Evolutionary conservation across 2,329 filamentous ascomycete genomes (phyloP), one percentile per base, ranked within the genome.

Genomic region (Aureobasidium uvarum): DNA sequence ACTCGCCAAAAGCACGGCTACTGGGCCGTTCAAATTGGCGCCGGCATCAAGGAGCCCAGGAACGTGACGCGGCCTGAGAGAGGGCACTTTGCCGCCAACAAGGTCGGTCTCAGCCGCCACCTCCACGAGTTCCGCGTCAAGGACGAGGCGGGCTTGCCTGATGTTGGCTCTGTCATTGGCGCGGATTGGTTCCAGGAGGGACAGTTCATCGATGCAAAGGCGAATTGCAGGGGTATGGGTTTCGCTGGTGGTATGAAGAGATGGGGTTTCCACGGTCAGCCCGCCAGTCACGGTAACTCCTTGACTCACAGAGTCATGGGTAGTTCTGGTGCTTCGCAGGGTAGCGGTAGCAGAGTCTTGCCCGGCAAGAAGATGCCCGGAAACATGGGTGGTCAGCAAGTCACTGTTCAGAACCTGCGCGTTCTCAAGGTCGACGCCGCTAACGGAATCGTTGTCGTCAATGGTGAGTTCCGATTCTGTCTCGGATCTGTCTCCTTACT

Each of bases 291-390:
- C 85, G 95, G 95, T 84, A 94, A 96, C 80, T 97, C 93, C 74
- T 87, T 92, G 80, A 92, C 91, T 74, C 95, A 99, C 83, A 86
- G 95, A 74, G 90, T 90, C 33, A 91, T 97, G 80, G 95, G 95
- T 83, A 94, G 92, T 39, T 85, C 89, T 8, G 95, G 95, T 76
- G 91, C 90, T 67, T 90, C 89, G 71, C 95, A 99, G 79, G 95
- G 95, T 69, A 88, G 90, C 75, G 95, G 95, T 80, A 96, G 91
- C 68, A 87, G 95, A 79, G 94, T 99, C 28, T 81, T 92, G 74
- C 95, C 95, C 0, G 95, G 95, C 67, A 99, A 99, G 86, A 95
- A 92, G 81, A 99, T 99, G 95, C 87, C 95, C 3, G 95, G 95
- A 64, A 87, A 91, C 67, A 98, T 99, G 95, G 95, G 95, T 69